A percentile compares a stretch with the other conserved stretches of the same genome.
Conservation (phyloP, 2,329 filamentous ascomycete species). For the Alternaria triticimaculans region DNA sequence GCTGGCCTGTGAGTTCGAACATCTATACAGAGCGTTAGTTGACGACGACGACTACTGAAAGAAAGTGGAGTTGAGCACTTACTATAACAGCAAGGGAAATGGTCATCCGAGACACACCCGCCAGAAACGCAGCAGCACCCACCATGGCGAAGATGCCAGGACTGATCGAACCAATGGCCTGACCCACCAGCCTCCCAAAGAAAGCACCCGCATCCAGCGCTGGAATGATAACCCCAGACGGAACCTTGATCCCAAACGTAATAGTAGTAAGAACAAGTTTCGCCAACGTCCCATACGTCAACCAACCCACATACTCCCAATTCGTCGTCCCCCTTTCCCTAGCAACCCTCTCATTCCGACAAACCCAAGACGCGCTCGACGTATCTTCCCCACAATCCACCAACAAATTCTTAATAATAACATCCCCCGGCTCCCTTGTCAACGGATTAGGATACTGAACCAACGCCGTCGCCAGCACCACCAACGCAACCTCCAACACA, state of each 20-base stretch:
- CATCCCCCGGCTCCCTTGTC: slow-evolving; percentile 62
- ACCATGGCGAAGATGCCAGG: slow-evolving; percentile 68
- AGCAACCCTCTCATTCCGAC: slow-evolving; percentile 54
- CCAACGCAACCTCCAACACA: slow-evolving; percentile 62
- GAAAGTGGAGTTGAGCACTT: background rate
- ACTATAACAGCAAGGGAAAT: slow-evolving; percentile 63
- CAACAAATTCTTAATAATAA: slow-evolving; percentile 63
- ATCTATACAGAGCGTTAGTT: slow-evolving; percentile 41
- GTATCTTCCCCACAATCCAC: slow-evolving; percentile 58
- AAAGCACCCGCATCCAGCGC: slow-evolving; percentile 64
- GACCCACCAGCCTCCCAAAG: slow-evolving; percentile 62
- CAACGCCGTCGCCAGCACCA: slow-evolving; percentile 61
- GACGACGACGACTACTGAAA: background rate
- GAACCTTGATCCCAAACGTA: slow-evolving; percentile 67
- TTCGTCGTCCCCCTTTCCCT: slow-evolving; percentile 20
- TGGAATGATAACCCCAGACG: slow-evolving; percentile 67
- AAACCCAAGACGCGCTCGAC: slow-evolving; percentile 56
- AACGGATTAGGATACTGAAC: slow-evolving; percentile 65
- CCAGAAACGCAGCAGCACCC: slow-evolving; percentile 64
- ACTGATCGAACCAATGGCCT: slow-evolving; percentile 54
- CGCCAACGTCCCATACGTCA: slow-evolving; percentile 60
- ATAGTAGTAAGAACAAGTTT: slow-evolving; percentile 65
- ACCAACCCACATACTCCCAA: slow-evolving; percentile 57
- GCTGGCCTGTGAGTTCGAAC: slow-evolving; percentile 66
- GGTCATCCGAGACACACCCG: slow-evolving; percentile 65